Evolutionary conservation across 805 yeast species (phyloP).

Genomic region (Candida quercuum): DNA sequence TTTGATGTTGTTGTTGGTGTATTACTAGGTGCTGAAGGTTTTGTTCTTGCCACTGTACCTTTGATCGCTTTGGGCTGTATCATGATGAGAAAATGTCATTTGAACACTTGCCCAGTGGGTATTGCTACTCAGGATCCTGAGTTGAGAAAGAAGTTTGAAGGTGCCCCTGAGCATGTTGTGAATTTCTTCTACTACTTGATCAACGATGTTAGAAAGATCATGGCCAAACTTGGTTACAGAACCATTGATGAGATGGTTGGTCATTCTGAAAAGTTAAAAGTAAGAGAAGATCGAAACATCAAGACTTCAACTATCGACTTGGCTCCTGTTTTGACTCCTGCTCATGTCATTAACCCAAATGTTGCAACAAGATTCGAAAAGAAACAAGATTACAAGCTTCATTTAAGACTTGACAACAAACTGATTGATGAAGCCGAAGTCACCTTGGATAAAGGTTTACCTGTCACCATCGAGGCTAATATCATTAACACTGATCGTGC

Average conservation of each 20-base stretch:
- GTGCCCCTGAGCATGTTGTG: conserved; percentile 97
- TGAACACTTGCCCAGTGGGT: conserved; percentile 96
- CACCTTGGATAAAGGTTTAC: conserved; percentile 94
- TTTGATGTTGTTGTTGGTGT: conserved; percentile 96
- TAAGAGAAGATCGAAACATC: conserved; percentile 81
- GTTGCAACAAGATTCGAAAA: conserved; percentile 90
- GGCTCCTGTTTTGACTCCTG: conserved; percentile 93
- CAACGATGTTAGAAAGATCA: conserved; percentile 83
- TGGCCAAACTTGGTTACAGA: conserved; percentile 95
- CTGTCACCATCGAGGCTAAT: conserved; percentile 88
- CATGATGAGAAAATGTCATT: conserved; percentile 92
- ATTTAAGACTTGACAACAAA: conserved; percentile 91
- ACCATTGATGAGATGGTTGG: conserved; percentile 98
- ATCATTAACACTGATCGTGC: conserved; percentile 96
- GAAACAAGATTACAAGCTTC: conserved; percentile 91
- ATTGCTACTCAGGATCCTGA: conserved; percentile 98
- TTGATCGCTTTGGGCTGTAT: conserved; percentile 96
- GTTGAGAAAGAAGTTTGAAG: conserved; percentile 84
- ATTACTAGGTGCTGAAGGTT: conserved; percentile 95
- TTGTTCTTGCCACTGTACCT: conserved; percentile 98
- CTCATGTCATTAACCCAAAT: conserved; percentile 93
- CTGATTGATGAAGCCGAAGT: conserved; percentile 93
- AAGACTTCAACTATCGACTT: conserved; percentile 90
- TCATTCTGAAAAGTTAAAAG: conserved; percentile 83
- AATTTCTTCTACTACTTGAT: conserved; percentile 95